Base-by-base conservation (phyloP, 2,329 filamentous ascomycete species). In the Cladosporium austrohemisphaericum region DNA sequence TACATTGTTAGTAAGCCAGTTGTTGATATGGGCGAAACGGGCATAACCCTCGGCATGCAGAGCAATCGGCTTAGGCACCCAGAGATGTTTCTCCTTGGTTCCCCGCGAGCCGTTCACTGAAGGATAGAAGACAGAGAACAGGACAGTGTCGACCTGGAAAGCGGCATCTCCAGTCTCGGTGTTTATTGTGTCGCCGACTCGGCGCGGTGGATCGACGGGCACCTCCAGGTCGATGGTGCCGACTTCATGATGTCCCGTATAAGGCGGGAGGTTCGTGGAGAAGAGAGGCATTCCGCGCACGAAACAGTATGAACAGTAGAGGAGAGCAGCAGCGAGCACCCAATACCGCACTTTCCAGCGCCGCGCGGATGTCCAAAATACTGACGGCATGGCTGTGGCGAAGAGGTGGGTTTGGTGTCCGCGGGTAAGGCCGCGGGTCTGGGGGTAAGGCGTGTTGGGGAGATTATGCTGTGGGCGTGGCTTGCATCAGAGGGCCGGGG, bases 111-210 rank as follows among this genome's bases (percentile, higher is more conserved):
- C 63, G 32, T 62, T 57, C 1, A 57, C 55, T 1, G 71, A 65
- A 1, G 72, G 72, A 46, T 74, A 75, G 61, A 71, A 75, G 2
- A 75, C 55, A 1, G 71, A 71, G 53, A 73, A 67, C 3, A 73
- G 65, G 4, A 75, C 66, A 7, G 71, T 74, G 23, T 68, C 56
- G n/a, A 75, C 58, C 55, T 72, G 64, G 41, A 75, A 73, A 5
- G 70, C 68, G 16, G 67, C 66, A 28, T 67, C 57, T 23, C 68
- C 65, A 6, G 61, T 69, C 38, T 63, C 61, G 51, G 68, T 69
- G 54, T 71, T 61, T 16, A 64, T 58, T 6, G 62, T 66, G n/a
- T 68, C 60, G 51, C 61, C 61, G 4, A 73, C 56, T 10, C 63
- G 60, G 33, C 64, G 60, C 36, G 64, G 53, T 29, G 64, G 52